phyloP scores from a whole-genome alignment of 2,329 filamentous ascomycete species.

The Claviceps cyperi region DNA sequence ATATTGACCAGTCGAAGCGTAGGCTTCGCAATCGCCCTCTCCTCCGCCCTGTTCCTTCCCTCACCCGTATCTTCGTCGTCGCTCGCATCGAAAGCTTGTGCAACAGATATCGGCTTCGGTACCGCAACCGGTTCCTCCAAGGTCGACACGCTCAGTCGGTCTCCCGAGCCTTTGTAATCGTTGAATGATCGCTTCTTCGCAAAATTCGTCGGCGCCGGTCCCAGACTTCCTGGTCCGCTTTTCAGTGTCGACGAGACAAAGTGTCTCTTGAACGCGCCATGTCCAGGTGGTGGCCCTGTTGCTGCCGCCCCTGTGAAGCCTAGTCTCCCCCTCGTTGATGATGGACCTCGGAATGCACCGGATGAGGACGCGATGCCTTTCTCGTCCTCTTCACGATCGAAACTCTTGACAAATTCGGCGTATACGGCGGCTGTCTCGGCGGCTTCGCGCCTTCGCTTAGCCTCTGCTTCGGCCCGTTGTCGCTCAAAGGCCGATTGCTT shows the following conservation, averaged over 20 bases:
- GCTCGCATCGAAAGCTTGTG: slow-evolving; percentile 59
- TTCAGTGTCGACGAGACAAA: slow-evolving; percentile 42
- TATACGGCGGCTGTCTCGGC: slow-evolving; percentile 79
- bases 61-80: slow-evolving; percentile 39
- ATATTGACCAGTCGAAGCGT: slow-evolving; percentile 47
- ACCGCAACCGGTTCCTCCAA: slow-evolving; percentile 25
- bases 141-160: slow-evolving; percentile 16
- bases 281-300: slow-evolving; percentile 3
- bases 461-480: slow-evolving; percentile 78
- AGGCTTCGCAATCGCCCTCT: slow-evolving; percentile 46
- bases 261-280: slow-evolving; percentile 39
- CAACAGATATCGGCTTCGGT: slow-evolving; percentile 36
- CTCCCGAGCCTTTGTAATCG: slow-evolving; percentile 23
- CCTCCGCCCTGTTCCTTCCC: slow-evolving; percentile 31
- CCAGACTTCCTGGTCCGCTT: slow-evolving; percentile 49
- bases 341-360: slow-evolving; percentile 11
- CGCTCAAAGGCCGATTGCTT: slow-evolving; percentile 83
- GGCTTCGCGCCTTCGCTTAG: slow-evolving; percentile 69
- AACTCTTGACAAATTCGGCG: slow-evolving; percentile 75
- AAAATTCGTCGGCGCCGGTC: slow-evolving; percentile 34
- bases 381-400: slow-evolving; percentile 45
- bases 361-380: neutral
- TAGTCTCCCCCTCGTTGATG: slow-evolving; percentile 2
- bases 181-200: slow-evolving; percentile 39
- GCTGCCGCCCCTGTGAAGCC: slow-evolving; percentile 2